Conservation (phyloP, 1,284 basidiomycete genomes). For the Cutaneotrichosporon sp. region DNA sequence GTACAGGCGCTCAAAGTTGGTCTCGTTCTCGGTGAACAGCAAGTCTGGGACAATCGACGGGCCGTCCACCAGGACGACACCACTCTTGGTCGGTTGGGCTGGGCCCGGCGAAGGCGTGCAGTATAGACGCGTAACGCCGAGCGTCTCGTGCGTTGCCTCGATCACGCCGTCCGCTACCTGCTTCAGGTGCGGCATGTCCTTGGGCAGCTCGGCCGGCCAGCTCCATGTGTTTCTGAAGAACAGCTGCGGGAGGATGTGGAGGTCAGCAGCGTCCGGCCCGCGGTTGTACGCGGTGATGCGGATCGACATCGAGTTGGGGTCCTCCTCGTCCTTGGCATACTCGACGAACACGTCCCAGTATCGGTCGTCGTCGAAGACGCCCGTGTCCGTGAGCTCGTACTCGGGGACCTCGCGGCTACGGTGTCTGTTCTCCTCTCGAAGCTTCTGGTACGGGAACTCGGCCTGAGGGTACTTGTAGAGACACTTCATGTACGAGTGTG, state of each 20-base stretch:
- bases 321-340: constrained; percentile 97
- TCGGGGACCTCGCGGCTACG: constrained; percentile 83
- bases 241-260: constrained; percentile 91
- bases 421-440: constrained; percentile 79
- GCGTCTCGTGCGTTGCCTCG: constrained; percentile 68
- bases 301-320: constrained; percentile 81
- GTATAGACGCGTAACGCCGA: constrained; percentile 78
- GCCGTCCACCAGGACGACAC: constrained; percentile 62
- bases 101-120: constrained; percentile 89
- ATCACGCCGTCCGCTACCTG: constrained; percentile 62
- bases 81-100: constrained; percentile 65
- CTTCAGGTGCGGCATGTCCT: constrained; percentile 66
- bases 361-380: constrained; percentile 83
- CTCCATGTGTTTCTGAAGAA: constrained; percentile 99
- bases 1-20: constrained; percentile 90
- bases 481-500: constrained; percentile 99
- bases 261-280: constrained; percentile 89
- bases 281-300: constrained; percentile 96
- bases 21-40: constrained; percentile 94
- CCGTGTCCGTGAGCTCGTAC: constrained; percentile 91
- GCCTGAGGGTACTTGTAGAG: constrained; percentile 97
- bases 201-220: constrained; percentile 79
- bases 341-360: constrained; percentile 87
- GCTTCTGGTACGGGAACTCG: constrained; percentile 87
- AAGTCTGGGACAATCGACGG: constrained; percentile 73